Base-by-base conservation (phyloP, 2,329 filamentous ascomycete species). In the Calonectria henricotiae region DNA sequence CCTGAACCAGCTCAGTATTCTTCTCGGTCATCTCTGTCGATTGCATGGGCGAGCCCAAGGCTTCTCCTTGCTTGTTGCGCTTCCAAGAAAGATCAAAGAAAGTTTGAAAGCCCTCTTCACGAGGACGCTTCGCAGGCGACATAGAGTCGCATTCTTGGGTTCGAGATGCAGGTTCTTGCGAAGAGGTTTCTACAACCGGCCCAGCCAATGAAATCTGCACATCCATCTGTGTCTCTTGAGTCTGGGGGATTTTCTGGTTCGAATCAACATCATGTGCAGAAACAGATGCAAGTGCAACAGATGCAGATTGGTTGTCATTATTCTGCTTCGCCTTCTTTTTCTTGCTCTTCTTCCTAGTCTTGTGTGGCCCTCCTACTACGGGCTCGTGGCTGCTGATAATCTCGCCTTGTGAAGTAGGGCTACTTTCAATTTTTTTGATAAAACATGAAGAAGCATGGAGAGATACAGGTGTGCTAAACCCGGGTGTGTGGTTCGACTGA, bases 281-380 rank as follows among this genome's bases (percentile, higher is more conserved):
- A 20, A n/a, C 11, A 47, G 54, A 25, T 12, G 11, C 7, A 15
- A 8, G 20, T 1, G 27, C 35, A 9, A 55, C 25, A 1, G 64
- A 37, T 13, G 15, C 6, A 23, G 37, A 9, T 3, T 71, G 71
- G n/a, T 51, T 23, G 5, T 61, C 46, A 15, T 46, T 30, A 25
- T 20, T 44, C 39, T 75, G 65, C 43, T 73, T 75, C 27, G 47
- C 39, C 67, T 73, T 78, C 46, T 74, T 80, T 58, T 77, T 79
- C 64, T 74, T 66, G 20, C 39, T 74, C n/a, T 73, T 72, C 30
- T 75, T 79, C 60, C 70, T 76, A 11, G 71, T 75, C 47, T 69
- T 69, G 12, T 55, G 62, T n/a, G 43, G 39, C 11, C 27, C 20
- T 20, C 30, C 30, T 47, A 43, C 68, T 49, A 25, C 37, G n/a